Evolutionary conservation across 768 basidiomycete species (phyloP), one percentile per base, ranked within the genome.

Genomic region (Paxillus ammoniavirescens): DNA sequence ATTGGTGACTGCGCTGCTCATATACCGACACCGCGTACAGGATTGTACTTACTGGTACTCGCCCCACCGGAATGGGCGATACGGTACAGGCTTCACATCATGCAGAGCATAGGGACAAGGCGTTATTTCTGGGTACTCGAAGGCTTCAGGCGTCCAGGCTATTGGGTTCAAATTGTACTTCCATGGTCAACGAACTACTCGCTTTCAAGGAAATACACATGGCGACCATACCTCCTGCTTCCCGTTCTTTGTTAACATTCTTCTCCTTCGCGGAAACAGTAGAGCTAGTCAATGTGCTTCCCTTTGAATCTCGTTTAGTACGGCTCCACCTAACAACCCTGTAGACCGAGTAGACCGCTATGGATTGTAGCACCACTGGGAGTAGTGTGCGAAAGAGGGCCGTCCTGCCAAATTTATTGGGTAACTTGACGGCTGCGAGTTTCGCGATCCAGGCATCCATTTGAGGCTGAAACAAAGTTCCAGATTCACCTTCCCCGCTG

Each of bases 61-160:
- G 15, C 85, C 86, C 75, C 80, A 80, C 50, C 75, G 77, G 65
- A 87, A 88, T 2, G 87, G 84, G n/a, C 87, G 74, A 58, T 89
- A 88, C 14, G 84, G 81, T 6, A 86, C 78, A 2, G 84, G 84
- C 57, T 78, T 76, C 28, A 82, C 70, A 12, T 81, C 75, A 10
- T 59, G 63, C 47, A 83, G 66, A 17, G 73, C 65, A 12, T 57
- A 49, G 12, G 68, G 56, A 53, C 73, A 74, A 2, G 83, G 71
- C 5, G 72, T 72, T 38, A 88, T 69, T 4, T 65, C 50, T 1
- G 86, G 86, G 60, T 82, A 87, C 6, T 64, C 57, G 57, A 85
- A 88, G 12, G 60, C 33, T 13, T 74, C 71, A 30, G 84, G 78
- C 1, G 56, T 72, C 86, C 85, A 86, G 59, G 75, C 86, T 85